Evolutionary conservation across 352 stramenopile species (phyloP).

Genomic region (Hyaloperonospora arabidopsidis): DNA sequence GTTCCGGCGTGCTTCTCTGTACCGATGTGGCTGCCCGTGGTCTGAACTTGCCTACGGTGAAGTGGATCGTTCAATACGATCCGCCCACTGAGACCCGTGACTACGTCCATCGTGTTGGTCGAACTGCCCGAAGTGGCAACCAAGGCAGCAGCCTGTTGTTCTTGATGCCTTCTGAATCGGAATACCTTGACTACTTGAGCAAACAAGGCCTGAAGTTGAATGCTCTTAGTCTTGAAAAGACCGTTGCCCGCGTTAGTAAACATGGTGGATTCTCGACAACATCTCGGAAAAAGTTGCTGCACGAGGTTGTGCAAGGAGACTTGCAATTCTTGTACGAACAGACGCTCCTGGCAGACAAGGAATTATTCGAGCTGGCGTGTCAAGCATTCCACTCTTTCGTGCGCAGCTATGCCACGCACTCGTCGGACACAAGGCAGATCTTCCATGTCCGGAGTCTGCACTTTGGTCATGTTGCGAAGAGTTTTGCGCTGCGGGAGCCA

Average conservation of each 20-base stretch:
- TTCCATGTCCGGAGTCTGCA: slow-evolving; percentile 91
- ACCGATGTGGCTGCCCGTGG: slow-evolving; percentile 97
- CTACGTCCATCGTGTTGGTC: slow-evolving; percentile 99
- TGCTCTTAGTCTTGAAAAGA: slow-evolving; percentile 82
- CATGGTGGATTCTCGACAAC: slow-evolving; percentile 47
- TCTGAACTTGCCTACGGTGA: slow-evolving; percentile 96
- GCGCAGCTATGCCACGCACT: slow-evolving; percentile 89
- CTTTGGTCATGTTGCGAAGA: slow-evolving; percentile 91
- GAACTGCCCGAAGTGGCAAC: slow-evolving; percentile 97
- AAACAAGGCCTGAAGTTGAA: slow-evolving; percentile 75
- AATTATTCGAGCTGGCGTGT: slow-evolving; percentile 77
- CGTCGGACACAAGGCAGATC: slow-evolving; percentile 83
- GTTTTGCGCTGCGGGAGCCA: slow-evolving; percentile 85
- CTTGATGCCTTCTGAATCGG: slow-evolving; percentile 92
- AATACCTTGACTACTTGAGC: slow-evolving; percentile 91
- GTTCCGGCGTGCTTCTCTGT: slow-evolving; percentile 91
- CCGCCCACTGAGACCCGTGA: slow-evolving; percentile 96
- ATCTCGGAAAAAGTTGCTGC: slow-evolving; percentile 73
- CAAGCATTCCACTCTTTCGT: slow-evolving; percentile 91
- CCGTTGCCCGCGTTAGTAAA: slow-evolving; percentile 52
- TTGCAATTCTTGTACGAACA: slow-evolving; percentile 81
- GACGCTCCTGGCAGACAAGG: slow-evolving; percentile 70
- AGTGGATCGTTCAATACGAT: slow-evolving; percentile 97
- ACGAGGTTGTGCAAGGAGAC: slow-evolving; percentile 75
- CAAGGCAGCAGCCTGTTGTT: slow-evolving; percentile 94